Evolutionary conservation across 2,329 filamentous ascomycete species (phyloP), one percentile per base, ranked within the genome.

Genomic region (Fusarium begoniae): DNA sequence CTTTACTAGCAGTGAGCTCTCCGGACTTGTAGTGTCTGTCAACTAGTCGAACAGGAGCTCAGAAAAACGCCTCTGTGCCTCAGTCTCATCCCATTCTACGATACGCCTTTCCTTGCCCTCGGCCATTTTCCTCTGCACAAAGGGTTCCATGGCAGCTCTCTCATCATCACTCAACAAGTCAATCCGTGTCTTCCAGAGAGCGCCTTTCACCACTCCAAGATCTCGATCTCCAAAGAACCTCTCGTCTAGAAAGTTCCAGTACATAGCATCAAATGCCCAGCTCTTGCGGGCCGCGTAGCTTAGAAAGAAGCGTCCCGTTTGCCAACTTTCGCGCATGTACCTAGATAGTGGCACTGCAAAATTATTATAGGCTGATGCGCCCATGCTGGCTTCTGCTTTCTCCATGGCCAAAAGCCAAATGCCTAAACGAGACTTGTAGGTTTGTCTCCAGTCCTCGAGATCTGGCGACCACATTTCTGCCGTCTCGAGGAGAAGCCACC

Each of bases 91-190:
- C 79, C 79, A 81, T 15, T 78, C 63, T 12, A 81, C 75, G 11
- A 81, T 50, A 6, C 59, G 24, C 32, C 77, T 57, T 18, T 79
- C 72, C 56, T 76, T 73, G 2, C 66, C 66, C 51, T 82, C 79
- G 26, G 73, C 63, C 73, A 82, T 78, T 60, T 82, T 83, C 38
- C n/a, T 70, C 43, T 79, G 22, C 12, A 82, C 78, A 55, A 83
- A 74, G 0, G 55, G 41, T 44, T 83, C 80, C 79, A 82, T 81
- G 1, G 62, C 74, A 1, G 22, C 67, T 43, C 51, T 53, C 58
- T 83, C 78, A 20, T 74, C 61, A 18, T 74, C 45, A 26, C 40
- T 79, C 51, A 83, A 65, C 9, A 82, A 40, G 55, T 80, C 50
- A 11, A 80, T 38, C 40, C 80, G 78, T 18, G 75, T 74, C 68